These are phyloP conservation scores for Erythrobasidium hasegawianum DNA, from an alignment of 1,284 basidiomycete species.

Conservation along the genomic window DNA sequence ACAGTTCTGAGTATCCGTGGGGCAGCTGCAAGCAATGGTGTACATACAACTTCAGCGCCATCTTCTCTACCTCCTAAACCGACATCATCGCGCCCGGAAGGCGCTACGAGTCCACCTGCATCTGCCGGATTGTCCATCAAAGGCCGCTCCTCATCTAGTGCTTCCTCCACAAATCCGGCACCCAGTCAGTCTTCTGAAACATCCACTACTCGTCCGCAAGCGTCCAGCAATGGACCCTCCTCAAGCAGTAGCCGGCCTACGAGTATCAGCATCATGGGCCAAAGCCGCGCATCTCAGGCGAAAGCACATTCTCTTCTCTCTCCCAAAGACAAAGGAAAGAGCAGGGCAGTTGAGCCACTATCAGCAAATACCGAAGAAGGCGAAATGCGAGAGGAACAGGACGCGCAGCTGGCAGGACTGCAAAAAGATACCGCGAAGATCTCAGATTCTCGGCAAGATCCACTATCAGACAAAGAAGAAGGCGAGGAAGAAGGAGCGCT, in stretches of 20 bases:
- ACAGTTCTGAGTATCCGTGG: too few species aligned
- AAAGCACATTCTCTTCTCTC: not conserved
- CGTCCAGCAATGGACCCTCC: not conserved
- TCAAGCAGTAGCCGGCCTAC: not conserved
- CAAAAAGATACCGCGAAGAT: too few species aligned
- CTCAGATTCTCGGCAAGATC: too few species aligned
- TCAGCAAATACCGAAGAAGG: slow-evolving; percentile 7
- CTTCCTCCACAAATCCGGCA: not conserved
- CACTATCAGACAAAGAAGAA: not conserved
- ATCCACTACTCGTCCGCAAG: not conserved
- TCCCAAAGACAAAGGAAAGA: not conserved
- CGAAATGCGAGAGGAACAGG: slow-evolving; percentile 16
- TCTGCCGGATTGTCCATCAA: not conserved
- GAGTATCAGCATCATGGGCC: not conserved
- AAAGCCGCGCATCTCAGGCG: not conserved
- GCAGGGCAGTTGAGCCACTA: not conserved
- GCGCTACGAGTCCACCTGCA: not conserved
- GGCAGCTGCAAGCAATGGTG: too few species aligned
- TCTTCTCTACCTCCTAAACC: too few species aligned
- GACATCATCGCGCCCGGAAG: not conserved
- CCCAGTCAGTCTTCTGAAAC: not conserved
- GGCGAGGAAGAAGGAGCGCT: not conserved
- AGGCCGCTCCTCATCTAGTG: not conserved
- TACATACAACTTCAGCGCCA: too few species aligned
- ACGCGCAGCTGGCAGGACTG: not conserved